phyloP scores from a whole-genome alignment of 495 filamentous ascomycete genomes.

The Penicillium simplicissimum region DNA sequence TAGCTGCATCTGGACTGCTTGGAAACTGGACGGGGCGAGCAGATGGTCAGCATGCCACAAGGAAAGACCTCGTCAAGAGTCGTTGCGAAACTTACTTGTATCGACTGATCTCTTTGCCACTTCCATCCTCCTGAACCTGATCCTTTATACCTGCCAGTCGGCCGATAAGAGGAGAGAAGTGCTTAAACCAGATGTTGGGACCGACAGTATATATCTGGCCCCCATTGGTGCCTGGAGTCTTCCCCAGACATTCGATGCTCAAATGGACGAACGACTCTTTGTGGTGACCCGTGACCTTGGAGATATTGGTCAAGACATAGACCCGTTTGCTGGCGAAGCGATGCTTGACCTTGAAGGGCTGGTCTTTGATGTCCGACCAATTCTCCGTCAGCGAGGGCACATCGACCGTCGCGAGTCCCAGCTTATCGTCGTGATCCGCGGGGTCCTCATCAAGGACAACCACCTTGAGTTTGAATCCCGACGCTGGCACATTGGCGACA shows the following conservation, averaged over 20 bases:
- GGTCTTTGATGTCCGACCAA: slow-evolving; percentile 67
- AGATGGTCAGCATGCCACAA: slow-evolving; percentile 3
- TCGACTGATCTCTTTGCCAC: slow-evolving; percentile 53
- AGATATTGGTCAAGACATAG: slow-evolving; percentile 67
- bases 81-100: slow-evolving; percentile 62
- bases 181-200: slow-evolving; percentile 74
- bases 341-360: slow-evolving; percentile 74
- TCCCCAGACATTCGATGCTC: slow-evolving; percentile 73
- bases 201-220: slow-evolving; percentile 78
- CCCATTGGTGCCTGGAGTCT: slow-evolving; percentile 67
- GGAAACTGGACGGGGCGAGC: slow-evolving; percentile 61
- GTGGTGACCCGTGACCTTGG: slow-evolving; percentile 52
- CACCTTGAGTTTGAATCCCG: slow-evolving; percentile 78
- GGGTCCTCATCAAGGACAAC: slow-evolving; percentile 87
- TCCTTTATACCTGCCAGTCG: slow-evolving; percentile 77
- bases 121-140: slow-evolving; percentile 46
- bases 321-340: slow-evolving; percentile 82
- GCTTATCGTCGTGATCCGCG: slow-evolving; percentile 79
- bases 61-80: neutral
- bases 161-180: slow-evolving; percentile 87
- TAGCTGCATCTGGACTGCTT: slow-evolving; percentile 90
- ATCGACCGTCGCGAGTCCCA: slow-evolving; percentile 77
- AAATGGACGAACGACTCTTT: slow-evolving; percentile 63
- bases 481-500: slow-evolving; percentile 77
- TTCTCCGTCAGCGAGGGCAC: slow-evolving; percentile 56